Percentiles rank a stretch among this genome's conserved stretches.
phyloP scores from a whole-genome alignment of 805 yeast genomes.

The Metschnikowia lunata region DNA sequence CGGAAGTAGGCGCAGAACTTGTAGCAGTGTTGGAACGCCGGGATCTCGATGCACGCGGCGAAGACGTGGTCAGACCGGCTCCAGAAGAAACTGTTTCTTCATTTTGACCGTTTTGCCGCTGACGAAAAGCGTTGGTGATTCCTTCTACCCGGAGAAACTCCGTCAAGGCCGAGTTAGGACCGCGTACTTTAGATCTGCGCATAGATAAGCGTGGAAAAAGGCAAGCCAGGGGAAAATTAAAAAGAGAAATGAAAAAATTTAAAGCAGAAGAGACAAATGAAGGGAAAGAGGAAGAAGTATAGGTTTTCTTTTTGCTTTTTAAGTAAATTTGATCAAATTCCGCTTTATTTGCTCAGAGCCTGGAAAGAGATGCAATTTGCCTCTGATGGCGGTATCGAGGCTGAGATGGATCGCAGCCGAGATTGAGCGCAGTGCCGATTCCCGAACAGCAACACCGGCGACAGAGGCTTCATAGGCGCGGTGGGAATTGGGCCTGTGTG shows the following conservation, averaged over 20 bases:
- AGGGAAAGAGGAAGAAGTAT: background rate
- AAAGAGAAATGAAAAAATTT: too few relatives aligned
- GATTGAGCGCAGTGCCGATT: too few relatives aligned
- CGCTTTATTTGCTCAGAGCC: too few relatives aligned
- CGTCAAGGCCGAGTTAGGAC: conserved; percentile 85
- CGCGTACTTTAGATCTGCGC: conserved; percentile 31
- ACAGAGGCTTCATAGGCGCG: too few relatives aligned
- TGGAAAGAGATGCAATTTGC: too few relatives aligned
- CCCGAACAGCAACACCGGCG: too few relatives aligned
- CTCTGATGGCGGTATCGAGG: too few relatives aligned
- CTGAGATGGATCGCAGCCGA: too few relatives aligned
- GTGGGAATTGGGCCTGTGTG: too few relatives aligned
- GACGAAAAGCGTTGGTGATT: conserved; percentile 74
- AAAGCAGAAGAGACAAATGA: background rate
- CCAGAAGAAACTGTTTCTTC: conserved; percentile 17
- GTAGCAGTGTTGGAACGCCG: background rate
- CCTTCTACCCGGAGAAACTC: conserved; percentile 87
- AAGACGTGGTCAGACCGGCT: background rate
- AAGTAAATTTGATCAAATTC: too few relatives aligned
- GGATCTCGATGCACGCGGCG: background rate
- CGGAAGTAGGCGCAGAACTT: background rate
- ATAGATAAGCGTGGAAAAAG: background rate
- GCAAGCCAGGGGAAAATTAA: background rate
- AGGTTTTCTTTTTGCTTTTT: too few relatives aligned
- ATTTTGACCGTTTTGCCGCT: conserved; percentile 19